Conservation (phyloP, 2,329 filamentous ascomycete genomes). For the Corynespora cassiicola region DNA sequence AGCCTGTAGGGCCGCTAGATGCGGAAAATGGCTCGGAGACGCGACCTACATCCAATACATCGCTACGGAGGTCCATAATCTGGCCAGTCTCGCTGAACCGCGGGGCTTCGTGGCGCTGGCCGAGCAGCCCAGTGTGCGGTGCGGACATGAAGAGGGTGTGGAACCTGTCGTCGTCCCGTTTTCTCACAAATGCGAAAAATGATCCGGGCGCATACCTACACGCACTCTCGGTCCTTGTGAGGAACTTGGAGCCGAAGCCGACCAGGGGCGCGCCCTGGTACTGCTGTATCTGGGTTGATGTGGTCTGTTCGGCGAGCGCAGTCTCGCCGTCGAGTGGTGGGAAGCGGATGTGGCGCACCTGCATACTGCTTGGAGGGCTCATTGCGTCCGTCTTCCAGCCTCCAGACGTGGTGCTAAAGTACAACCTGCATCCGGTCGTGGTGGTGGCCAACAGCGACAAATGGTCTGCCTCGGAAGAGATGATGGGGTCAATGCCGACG, state of each 20-base stretch:
- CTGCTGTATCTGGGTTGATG: slow-evolving; percentile 35
- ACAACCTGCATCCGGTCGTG: slow-evolving; percentile 87
- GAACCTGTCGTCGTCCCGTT: slow-evolving; percentile 62
- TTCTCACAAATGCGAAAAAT: slow-evolving; percentile 83
- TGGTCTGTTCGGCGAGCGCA: slow-evolving; percentile 20
- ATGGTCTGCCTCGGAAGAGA: slow-evolving; percentile 77
- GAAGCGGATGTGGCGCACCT: slow-evolving; percentile 95
- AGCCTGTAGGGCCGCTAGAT: slow-evolving; percentile 73
- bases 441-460: slow-evolving; percentile 91
- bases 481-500: slow-evolving; percentile 85
- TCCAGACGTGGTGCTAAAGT: slow-evolving; percentile 86
- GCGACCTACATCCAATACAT: slow-evolving; percentile 79
- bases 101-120: slow-evolving; percentile 62
- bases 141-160: slow-evolving; percentile 83
- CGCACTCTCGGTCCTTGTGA: slow-evolving; percentile 54
- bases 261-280: slow-evolving; percentile 33
- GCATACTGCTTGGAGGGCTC: slow-evolving; percentile 89
- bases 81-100: slow-evolving; percentile 79
- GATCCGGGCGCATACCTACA: slow-evolving; percentile 81
- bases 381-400: slow-evolving; percentile 68
- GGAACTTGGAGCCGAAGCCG: slow-evolving; percentile 33
- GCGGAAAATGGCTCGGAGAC: slow-evolving; percentile 71
- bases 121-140: slow-evolving; percentile 86
- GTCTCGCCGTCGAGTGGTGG: slow-evolving; percentile 64
- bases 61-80: slow-evolving; percentile 77